These are phyloP conservation scores for Ustilago curta DNA, from an alignment of 1,284 basidiomycete species.

Conservation along the genomic window DNA sequence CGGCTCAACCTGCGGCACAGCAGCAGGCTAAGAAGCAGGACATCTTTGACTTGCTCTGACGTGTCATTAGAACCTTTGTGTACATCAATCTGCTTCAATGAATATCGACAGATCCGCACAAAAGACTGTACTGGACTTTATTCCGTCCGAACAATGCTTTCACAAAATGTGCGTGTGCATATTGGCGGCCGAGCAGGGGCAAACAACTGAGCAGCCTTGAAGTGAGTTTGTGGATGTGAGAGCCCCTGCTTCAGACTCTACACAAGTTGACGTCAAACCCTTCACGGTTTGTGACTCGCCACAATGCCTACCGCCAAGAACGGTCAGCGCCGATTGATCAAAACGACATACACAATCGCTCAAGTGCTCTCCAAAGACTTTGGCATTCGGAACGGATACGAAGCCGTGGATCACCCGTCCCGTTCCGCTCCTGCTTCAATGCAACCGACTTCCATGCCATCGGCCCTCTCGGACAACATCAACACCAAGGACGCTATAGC, in stretches of 20 bases:
- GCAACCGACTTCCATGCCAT: background rate
- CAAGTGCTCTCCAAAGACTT: slow-evolving; percentile 27
- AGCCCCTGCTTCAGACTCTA: too few relatives aligned
- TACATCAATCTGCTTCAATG: background rate
- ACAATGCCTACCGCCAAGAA: background rate
- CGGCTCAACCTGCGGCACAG: slow-evolving; percentile 25
- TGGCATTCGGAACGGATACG: slow-evolving; percentile 24
- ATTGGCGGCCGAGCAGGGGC: too few relatives aligned
- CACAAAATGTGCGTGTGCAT: too few relatives aligned
- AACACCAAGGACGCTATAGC: slow-evolving; percentile 3
- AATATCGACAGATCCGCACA: background rate
- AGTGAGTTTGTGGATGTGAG: too few relatives aligned
- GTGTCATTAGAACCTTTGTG: background rate
- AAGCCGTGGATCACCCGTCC: slow-evolving; percentile 6
- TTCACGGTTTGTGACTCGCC: background rate
- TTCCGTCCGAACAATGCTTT: slow-evolving; percentile 11
- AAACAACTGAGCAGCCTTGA: too few relatives aligned
- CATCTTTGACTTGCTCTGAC: slow-evolving; percentile 57
- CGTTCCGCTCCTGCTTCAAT: background rate
- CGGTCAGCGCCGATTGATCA: slow-evolving; percentile 4
- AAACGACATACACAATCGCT: slow-evolving; percentile 18
- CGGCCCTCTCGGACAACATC: background rate
- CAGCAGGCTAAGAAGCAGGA: slow-evolving; percentile 53
- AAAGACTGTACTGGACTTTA: too few relatives aligned
- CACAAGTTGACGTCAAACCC: too few relatives aligned